Base-by-base conservation (phyloP, 163 green algal genomes). In the Chlamydomonas reinhardtii region DNA sequence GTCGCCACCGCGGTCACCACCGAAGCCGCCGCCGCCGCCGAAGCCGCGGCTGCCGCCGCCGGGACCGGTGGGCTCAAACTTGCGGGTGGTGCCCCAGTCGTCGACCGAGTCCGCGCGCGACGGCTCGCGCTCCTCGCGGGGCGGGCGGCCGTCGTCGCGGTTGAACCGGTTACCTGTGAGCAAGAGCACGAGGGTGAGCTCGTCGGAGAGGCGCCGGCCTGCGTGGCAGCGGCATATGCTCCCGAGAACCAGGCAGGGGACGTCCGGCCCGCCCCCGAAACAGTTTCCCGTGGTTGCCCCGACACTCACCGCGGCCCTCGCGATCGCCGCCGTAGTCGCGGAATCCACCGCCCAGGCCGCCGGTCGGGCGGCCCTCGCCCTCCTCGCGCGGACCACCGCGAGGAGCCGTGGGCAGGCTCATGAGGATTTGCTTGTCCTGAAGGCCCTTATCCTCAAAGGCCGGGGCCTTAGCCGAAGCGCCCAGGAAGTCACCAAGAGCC, bases 61-160 rank as follows among this genome's bases (percentile, higher is more conserved):
- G 37, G 74, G 87, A 0, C 35, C 34, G 75, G 61, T 85, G 35
- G 94, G 92, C 73, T 85, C 73, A 76, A 95, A 96, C 76, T 89
- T 88, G 39, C 90, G 88, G 16, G 76, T 91, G 31, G 85, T 79
- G 74, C 93, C 93, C 95, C 95, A 97, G 81, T 96, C 88, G 48
- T 89, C 76, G 0, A 76, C 77, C 22, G 78, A 83, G 31, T 94
- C 91, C 32, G 90, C 92, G 27, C 92, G 87, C 8, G 90, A 93
- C 0, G 89, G 69, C 17, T 86, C 82, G 5, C 82, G 75, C 64
- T 91, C 90, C 31, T 89, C 71, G 34, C 83, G 69, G 54, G 29
- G 83, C 59, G 82, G 39, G 61, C 88, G 72, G 75, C 85, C 69
- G 74, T 84, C 39, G 52, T 82, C 54, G 39, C 68, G 59, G 37